Evolutionary conservation across 2,329 filamentous ascomycete species (phyloP).

Genomic region (Fusarium sp.): DNA sequence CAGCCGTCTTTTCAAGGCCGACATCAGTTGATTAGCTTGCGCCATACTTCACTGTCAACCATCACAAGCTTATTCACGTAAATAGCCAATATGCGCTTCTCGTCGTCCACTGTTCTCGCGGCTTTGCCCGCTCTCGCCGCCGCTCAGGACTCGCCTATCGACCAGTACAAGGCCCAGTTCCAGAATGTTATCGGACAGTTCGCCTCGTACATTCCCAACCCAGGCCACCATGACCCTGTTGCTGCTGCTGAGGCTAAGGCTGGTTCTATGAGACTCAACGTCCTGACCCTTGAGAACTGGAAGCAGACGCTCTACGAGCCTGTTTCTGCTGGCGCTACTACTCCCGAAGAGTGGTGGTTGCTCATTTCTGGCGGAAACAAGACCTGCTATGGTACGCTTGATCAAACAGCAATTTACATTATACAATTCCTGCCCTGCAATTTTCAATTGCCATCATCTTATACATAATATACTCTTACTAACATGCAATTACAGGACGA

Average conservation of each 20-base stretch:
- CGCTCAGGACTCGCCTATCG: slow-evolving; percentile 64
- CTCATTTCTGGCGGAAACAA: slow-evolving; percentile 81
- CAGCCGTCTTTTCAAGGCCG: slow-evolving; percentile 8
- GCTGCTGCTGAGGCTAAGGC: slow-evolving; percentile 58
- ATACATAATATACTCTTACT: slow-evolving; percentile 24
- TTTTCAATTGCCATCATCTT: neutral
- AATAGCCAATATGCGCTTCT: slow-evolving; percentile 68
- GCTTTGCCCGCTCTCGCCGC: slow-evolving; percentile 68
- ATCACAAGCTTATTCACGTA: slow-evolving; percentile 3
- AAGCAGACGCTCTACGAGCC: slow-evolving; percentile 73
- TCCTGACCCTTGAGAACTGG: slow-evolving; percentile 77
- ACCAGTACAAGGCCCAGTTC: slow-evolving; percentile 73
- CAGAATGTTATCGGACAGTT: slow-evolving; percentile 73
- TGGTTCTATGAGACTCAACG: slow-evolving; percentile 59
- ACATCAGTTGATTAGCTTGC: slow-evolving; percentile 10
- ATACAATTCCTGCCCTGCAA: neutral
- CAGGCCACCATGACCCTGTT: slow-evolving; percentile 57
- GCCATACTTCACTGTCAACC: slow-evolving; percentile 1
- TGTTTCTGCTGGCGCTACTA: slow-evolving; percentile 68
- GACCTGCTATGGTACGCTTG: slow-evolving; percentile 74
- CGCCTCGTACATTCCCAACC: slow-evolving; percentile 64
- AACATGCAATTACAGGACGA: slow-evolving; percentile 61
- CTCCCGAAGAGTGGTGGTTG: slow-evolving; percentile 82
- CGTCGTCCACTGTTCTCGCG: slow-evolving; percentile 62
- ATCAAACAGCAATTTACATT: neutral